Conservation (phyloP, 2,329 filamentous ascomycete genomes). For the Didymellaceae sp. region DNA sequence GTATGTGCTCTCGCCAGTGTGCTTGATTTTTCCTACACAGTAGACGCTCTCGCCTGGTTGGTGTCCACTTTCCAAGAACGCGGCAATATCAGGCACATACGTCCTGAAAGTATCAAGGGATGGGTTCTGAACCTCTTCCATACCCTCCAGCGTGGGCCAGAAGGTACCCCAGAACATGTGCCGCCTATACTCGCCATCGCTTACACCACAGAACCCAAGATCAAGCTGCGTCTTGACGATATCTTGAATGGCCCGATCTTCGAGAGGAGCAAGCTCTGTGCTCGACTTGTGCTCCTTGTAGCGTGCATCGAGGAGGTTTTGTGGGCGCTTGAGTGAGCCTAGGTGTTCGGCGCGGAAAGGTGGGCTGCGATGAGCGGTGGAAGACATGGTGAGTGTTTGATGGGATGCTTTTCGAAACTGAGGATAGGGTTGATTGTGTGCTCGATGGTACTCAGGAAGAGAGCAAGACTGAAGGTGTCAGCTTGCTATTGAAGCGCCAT, state of each 20-base stretch:
- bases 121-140: constrained; percentile 57
- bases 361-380: constrained; percentile 47
- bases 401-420: background rate
- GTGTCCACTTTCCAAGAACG: constrained; percentile 63
- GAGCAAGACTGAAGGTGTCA: background rate
- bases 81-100: constrained; percentile 66
- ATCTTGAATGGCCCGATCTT: constrained; percentile 68
- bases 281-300: constrained; percentile 61
- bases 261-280: constrained; percentile 63
- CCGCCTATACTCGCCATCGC: constrained; percentile 69
- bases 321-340: constrained; percentile 71
- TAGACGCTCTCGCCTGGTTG: constrained; percentile 62
- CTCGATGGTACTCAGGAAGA: background rate
- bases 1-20: constrained; percentile 60
- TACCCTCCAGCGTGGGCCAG: constrained; percentile 59
- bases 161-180: constrained; percentile 63
- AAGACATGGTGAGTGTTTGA: constrained; percentile 19
- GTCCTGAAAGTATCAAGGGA: constrained; percentile 59
- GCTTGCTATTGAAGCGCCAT: background rate
- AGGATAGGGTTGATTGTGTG: background rate
- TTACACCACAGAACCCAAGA: constrained; percentile 66
- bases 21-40: constrained; percentile 63
- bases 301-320: constrained; percentile 64
- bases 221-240: constrained; percentile 68
- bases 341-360: constrained; percentile 75